phyloP scores from a whole-genome alignment of 139 green algal genomes.

The Picochlorum sp. region DNA sequence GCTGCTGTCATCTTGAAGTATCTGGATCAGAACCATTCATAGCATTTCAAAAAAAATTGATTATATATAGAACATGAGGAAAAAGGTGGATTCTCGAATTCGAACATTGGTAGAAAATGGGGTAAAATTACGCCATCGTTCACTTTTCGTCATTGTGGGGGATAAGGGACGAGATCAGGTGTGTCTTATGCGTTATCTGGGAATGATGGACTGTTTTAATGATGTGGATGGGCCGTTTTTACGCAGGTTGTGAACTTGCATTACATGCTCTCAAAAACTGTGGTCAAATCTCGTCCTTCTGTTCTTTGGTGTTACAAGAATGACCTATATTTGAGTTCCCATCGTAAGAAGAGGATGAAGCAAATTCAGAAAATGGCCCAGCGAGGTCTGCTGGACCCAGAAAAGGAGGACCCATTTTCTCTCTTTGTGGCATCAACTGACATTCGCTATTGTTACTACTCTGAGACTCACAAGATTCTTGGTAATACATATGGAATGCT shows the following conservation, averaged over 20 bases:
- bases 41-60: neutral
- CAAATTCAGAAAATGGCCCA: slow-evolving; percentile 95
- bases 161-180: slow-evolving; percentile 89
- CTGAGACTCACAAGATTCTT: slow-evolving; percentile 93
- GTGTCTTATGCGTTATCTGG: neutral
- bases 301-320: slow-evolving; percentile 99
- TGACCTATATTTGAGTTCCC: slow-evolving; percentile 76
- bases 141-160: slow-evolving; percentile 92
- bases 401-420: slow-evolving; percentile 96
- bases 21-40: neutral
- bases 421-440: slow-evolving; percentile 89
- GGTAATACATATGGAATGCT: slow-evolving; percentile 98
- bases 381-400: slow-evolving; percentile 82
- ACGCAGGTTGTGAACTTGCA: slow-evolving; percentile 93
- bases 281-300: slow-evolving; percentile 84
- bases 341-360: slow-evolving; percentile 91
- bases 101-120: slow-evolving; percentile 95
- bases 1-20: neutral
- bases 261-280: slow-evolving; percentile 94
- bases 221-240: neutral
- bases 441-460: slow-evolving; percentile 98
- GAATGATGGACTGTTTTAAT: neutral
- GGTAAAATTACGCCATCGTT: slow-evolving; percentile 77
- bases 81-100: slow-evolving; percentile 94
- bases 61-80: slow-evolving; percentile 71